Evolutionary conservation across 2,329 filamentous ascomycete species (phyloP).

Genomic region (Coniochaeta hoffmannii): DNA sequence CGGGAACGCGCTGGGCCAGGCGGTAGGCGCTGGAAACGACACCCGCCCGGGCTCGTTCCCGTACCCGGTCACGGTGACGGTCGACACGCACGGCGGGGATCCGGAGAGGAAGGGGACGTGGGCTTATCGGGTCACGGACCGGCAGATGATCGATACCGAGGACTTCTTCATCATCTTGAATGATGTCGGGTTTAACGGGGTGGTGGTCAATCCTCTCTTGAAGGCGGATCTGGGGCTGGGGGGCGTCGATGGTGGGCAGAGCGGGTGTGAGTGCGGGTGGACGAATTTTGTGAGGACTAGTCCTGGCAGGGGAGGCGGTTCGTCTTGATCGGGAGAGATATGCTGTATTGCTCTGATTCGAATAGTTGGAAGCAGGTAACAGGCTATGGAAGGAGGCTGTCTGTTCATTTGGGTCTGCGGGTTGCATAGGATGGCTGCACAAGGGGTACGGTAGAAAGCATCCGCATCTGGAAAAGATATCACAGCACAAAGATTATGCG

Average conservation of each 20-base stretch:
- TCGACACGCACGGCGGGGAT: constrained; percentile 57
- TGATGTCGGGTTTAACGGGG: constrained; percentile 41
- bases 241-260: constrained; percentile 55
- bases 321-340: not conserved
- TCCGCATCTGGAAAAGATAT: not conserved
- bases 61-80: constrained; percentile 53
- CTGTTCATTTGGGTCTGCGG: not conserved
- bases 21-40: constrained; percentile 11
- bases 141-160: constrained; percentile 34
- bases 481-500: not conserved
- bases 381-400: not conserved
- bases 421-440: not conserved
- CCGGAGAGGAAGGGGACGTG: constrained; percentile 44
- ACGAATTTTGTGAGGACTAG: constrained; percentile 37
- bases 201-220: constrained; percentile 43
- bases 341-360: not conserved
- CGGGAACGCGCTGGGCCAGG: constrained; percentile 7
- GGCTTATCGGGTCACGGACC: constrained; percentile 40
- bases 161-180: constrained; percentile 39
- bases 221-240: constrained; percentile 40
- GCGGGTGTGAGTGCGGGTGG: constrained; percentile 57
- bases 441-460: not conserved
- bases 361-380: not conserved
- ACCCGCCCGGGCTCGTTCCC: constrained; percentile 52
- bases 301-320: not conserved